Conservation (phyloP, 495 filamentous ascomycete genomes). For the Tuber aestivum region DNA sequence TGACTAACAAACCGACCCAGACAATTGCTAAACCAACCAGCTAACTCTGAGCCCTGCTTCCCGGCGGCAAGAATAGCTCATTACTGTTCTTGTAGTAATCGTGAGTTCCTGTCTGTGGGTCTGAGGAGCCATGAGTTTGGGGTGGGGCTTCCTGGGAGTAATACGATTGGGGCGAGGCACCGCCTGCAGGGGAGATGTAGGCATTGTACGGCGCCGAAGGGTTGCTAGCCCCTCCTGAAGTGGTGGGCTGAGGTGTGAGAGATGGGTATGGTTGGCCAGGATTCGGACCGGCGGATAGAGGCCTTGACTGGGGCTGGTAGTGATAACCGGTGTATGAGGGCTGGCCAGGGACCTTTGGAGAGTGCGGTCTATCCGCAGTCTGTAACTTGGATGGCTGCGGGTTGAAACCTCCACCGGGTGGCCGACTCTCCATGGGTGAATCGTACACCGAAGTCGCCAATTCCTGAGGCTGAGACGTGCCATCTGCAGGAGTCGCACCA, state of each 20-base stretch:
- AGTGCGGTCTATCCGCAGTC: constrained; percentile 21
- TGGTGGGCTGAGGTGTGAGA: constrained; percentile 21
- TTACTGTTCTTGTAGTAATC: constrained; percentile 39
- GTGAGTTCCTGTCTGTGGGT: constrained; percentile 20
- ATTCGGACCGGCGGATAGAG: constrained; percentile 18
- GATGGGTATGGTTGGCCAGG: constrained; percentile 13
- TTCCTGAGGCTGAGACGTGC: constrained; percentile 71
- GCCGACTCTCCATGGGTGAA: constrained; percentile 62
- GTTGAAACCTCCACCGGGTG: constrained; percentile 24
- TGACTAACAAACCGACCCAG: background rate
- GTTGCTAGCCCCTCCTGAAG: constrained; percentile 15
- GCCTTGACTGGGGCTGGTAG: constrained; percentile 26
- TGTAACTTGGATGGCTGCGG: constrained; percentile 15
- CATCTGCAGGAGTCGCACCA: constrained; percentile 56
- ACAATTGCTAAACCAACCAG: background rate
- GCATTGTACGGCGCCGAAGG: constrained; percentile 23
- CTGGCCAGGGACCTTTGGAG: constrained; percentile 18
- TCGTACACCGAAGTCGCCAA: constrained; percentile 79
- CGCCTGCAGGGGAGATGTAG: constrained; percentile 23
- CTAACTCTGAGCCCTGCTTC: constrained; percentile 38
- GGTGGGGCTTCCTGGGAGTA: constrained; percentile 36
- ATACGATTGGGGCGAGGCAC: constrained; percentile 23
- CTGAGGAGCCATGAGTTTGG: constrained; percentile 13
- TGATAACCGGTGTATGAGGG: constrained; percentile 25
- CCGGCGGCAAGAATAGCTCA: constrained; percentile 39